Evolutionary conservation across 208 protist species (phyloP), one percentile per base, ranked within the genome.

Genomic region (Leptomonas seymouri): DNA sequence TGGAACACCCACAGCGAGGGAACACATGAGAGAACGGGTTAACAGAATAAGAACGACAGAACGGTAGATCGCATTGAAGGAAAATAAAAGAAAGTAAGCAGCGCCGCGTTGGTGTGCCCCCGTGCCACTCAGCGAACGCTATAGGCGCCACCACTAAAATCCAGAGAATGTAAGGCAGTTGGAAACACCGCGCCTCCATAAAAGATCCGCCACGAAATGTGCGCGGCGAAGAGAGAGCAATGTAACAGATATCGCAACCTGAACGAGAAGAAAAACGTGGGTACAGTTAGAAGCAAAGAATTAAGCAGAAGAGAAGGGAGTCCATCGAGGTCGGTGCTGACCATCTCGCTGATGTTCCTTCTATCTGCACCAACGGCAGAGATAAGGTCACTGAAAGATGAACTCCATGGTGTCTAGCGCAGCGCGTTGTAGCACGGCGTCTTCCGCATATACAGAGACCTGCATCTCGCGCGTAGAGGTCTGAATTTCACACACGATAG

Each of bases 401-500:
- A 79, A 73, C 49, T 73, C 41, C 51, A 79, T 51, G 12, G 62
- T 73, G 63, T 79, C 61, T 25, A 79, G 46, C 16, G 80, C 78
- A 31, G 60, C 73, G 16, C 28, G 41, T 42, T 81, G 73, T 44
- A 90, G 67, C 28, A 84, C 61, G 8, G 53, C 48, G 25, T 72
- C 58, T n/a, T 74, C 55, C 3, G 80, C 64, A 65, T 83, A 89
- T 3, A 89, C 71, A 0, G 36, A 81, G 16, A 85, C 67, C 30
- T 76, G 62, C 45, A 82, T 71, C 49, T 78, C 78, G 30, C 56
- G 68, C 2, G 66, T 60, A 16, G 66, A 71, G 21, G 63, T 56
- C 27, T 76, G 62, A 27, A 91, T 57, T 61, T 93, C 69, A 62
- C 86, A 90, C 44, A 80, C 67, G 5, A 91, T 67, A 0, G 85